Percentiles rank a stretch among this genome's conserved stretches.
Evolutionary conservation across 108 stramenopile genomes (phyloP).

Genomic region (Seminavis robusta): DNA sequence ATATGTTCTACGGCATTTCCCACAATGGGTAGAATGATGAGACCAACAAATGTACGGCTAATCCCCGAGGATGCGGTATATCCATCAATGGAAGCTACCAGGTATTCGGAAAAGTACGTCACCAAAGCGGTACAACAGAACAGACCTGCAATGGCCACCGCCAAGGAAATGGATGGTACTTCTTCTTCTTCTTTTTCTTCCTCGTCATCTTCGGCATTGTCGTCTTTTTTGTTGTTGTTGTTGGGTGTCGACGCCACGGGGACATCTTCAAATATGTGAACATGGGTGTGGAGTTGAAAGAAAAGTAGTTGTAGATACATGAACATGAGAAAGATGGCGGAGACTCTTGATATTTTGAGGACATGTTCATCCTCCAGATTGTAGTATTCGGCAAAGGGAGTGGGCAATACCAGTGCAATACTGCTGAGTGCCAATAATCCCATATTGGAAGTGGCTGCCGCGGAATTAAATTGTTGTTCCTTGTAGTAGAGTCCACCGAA

Average conservation of each 20-base stretch:
- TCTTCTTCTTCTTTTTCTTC: constrained; percentile 39
- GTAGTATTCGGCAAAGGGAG: constrained; percentile 71
- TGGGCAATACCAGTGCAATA: constrained; percentile 83
- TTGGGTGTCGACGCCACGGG: constrained; percentile 18
- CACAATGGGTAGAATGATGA: constrained; percentile 90
- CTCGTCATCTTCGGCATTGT: constrained; percentile 15
- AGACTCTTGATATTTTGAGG: constrained; percentile 71
- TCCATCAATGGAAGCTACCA: constrained; percentile 85
- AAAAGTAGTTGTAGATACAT: constrained; percentile 90
- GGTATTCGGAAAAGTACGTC: constrained; percentile 73
- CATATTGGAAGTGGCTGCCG: constrained; percentile 75
- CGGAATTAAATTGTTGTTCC: constrained; percentile 85
- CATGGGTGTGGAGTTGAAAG: constrained; percentile 93
- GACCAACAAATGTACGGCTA: constrained; percentile 83
- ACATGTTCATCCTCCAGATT: constrained; percentile 63
- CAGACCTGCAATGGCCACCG: constrained; percentile 70
- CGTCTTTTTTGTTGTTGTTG: not conserved
- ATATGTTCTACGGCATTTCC: constrained; percentile 94
- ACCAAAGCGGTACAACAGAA: constrained; percentile 66
- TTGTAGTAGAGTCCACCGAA: constrained; percentile 86
- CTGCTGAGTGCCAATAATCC: constrained; percentile 74
- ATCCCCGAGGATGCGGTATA: constrained; percentile 71
- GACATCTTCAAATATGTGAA: constrained; percentile 69
- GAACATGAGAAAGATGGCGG: constrained; percentile 80
- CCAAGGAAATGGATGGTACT: constrained; percentile 57